Percentiles rank a stretch among this genome's conserved stretches.
phyloP scores from a whole-genome alignment of 495 filamentous ascomycete genomes.

The Hypoxylon rickii region DNA sequence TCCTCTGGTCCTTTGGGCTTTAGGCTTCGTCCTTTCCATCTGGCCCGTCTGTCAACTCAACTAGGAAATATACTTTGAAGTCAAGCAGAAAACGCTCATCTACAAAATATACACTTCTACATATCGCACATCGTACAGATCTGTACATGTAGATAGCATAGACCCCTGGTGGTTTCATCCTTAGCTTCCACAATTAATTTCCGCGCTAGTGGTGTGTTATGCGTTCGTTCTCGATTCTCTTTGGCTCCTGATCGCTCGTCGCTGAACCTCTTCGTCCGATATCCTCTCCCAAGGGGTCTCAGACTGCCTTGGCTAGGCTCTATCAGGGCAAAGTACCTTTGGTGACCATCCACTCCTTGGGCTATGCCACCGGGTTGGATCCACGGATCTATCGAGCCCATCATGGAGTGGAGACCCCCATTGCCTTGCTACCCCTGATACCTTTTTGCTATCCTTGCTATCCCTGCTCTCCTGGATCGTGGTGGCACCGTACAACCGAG shows the following conservation, averaged over 20 bases:
- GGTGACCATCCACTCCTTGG: constrained; percentile 29
- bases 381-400: constrained; percentile 24
- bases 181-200: constrained; percentile 35
- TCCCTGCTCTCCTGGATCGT: too few species aligned
- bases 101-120: background rate
- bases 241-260: constrained; percentile 2
- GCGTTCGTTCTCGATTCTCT: constrained; percentile 9
- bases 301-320: background rate
- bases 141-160: background rate
- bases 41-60: too few species aligned
- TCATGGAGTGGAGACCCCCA: constrained; percentile 15
- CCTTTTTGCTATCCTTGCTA: too few species aligned
- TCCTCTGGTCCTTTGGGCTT: background rate
- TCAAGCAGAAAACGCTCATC: background rate
- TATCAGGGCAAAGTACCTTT: constrained; percentile 8
- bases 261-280: constrained; percentile 14
- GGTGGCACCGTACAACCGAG: constrained; percentile 14
- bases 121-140: constrained; percentile 8
- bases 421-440: background rate
- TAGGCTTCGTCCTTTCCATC: too few species aligned
- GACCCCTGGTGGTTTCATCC: constrained; percentile 24
- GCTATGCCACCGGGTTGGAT: constrained; percentile 24
- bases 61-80: too few species aligned
- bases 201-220: constrained; percentile 14
- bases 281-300: constrained; percentile 5